Conservation (phyloP, 768 basidiomycete genomes). For the Leccinellum luteum region DNA sequence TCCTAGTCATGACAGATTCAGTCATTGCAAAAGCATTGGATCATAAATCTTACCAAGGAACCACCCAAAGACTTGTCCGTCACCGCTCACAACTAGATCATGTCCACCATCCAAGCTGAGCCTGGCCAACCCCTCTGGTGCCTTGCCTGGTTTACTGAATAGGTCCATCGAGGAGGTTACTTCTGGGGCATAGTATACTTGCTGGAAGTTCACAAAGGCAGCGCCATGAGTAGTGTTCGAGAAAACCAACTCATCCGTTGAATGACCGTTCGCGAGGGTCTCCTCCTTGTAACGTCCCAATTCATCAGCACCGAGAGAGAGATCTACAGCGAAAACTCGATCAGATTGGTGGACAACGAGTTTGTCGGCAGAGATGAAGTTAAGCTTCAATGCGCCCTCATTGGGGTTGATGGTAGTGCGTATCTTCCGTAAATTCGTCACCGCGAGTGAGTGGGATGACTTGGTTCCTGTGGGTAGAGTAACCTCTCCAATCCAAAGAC, state of each 20-base stretch:
- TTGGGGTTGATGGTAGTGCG: conserved; percentile 46
- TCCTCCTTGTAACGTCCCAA: conserved; percentile 47
- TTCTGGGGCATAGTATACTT: conserved; percentile 58
- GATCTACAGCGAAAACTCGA: conserved; percentile 49
- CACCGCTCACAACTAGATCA: conserved; percentile 59
- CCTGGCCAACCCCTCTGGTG: conserved; percentile 57
- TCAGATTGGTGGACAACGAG: conserved; percentile 59
- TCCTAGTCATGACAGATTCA: conserved; percentile 9
- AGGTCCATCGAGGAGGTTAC: conserved; percentile 43
- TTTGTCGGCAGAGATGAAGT: conserved; percentile 55
- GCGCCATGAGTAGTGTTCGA: conserved; percentile 40
- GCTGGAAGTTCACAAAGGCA: conserved; percentile 68
- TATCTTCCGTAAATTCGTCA: conserved; percentile 50
- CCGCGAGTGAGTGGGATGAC: conserved; percentile 30
- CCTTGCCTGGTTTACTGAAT: conserved; percentile 71
- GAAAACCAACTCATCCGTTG: conserved; percentile 55
- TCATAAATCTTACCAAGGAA: conserved; percentile 52
- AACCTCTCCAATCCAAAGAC: conserved; percentile 64
- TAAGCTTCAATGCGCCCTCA: conserved; percentile 46
- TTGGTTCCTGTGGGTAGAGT: conserved; percentile 40
- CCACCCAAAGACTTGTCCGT: conserved; percentile 70
- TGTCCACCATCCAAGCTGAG: conserved; percentile 75
- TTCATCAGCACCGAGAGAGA: conserved; percentile 44
- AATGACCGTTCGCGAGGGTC: conserved; percentile 52
- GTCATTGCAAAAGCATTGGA: neutral